phyloP scores from a whole-genome alignment of 1,284 basidiomycete genomes.

The Malassezia obtusa region DNA sequence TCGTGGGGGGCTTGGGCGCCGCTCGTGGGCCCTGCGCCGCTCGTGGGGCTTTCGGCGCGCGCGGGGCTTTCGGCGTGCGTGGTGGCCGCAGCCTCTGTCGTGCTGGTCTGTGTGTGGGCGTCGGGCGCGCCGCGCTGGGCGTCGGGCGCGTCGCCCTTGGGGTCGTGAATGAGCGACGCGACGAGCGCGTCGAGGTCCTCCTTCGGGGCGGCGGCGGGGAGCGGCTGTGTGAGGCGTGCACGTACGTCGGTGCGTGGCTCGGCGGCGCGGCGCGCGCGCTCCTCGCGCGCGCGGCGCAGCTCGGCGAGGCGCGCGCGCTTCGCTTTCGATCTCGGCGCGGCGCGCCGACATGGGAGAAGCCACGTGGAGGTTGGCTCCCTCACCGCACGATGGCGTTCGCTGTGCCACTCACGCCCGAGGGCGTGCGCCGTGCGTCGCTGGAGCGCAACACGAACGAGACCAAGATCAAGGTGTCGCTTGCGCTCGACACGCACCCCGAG shows the following conservation, averaged over 20 bases:
- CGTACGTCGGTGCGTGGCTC: not conserved
- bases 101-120: no score
- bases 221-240: not conserved
- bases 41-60: not conserved
- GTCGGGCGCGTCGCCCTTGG: not conserved
- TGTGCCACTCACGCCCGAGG: not conserved
- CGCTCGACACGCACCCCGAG: slow-evolving; percentile 70
- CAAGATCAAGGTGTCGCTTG: slow-evolving; percentile 68
- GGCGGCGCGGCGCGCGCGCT: slow-evolving; percentile 50
- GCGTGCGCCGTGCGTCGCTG: slow-evolving; percentile 58
- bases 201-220: slow-evolving; percentile 15
- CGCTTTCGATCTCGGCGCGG: slow-evolving; percentile 75
- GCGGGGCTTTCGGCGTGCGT: not conserved
- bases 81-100: not conserved
- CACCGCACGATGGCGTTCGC: not conserved
- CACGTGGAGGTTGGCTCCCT: not conserved
- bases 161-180: slow-evolving; percentile 33
- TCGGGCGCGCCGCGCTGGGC: not conserved
- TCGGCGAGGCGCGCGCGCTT: slow-evolving; percentile 81
- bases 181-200: slow-evolving; percentile 41
- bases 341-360: slow-evolving; percentile 49
- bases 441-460: slow-evolving; percentile 88
- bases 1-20: no score
- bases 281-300: slow-evolving; percentile 62
- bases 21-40: not conserved